Conservation (phyloP, 306 rosid genomes). For the Urtica urens region DNA sequence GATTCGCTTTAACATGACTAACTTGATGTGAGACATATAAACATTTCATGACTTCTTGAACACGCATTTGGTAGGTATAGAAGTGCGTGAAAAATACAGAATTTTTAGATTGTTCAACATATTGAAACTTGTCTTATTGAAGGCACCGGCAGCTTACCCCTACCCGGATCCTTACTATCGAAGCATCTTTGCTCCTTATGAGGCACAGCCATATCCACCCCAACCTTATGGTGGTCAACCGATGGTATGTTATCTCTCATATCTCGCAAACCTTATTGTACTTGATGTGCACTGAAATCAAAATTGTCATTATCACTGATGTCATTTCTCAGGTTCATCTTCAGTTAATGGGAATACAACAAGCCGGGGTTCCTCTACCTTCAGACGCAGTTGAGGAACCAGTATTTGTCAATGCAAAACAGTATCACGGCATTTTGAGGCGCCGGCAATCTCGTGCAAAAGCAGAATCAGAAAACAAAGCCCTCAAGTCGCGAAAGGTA, state of each 20-base stretch:
- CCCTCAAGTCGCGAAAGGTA: conserved; percentile 73
- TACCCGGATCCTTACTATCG: conserved; percentile 92
- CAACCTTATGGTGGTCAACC: conserved; percentile 85
- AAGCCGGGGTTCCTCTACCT: conserved; percentile 88
- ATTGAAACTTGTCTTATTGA: conserved; percentile 26
- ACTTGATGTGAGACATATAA: too few relatives aligned
- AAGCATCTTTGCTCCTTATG: conserved; percentile 93
- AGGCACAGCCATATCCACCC: conserved; percentile 65
- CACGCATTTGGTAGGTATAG: too few relatives aligned
- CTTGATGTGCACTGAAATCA: conserved; percentile 6
- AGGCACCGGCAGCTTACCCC: conserved; percentile 76
- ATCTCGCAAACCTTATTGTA: too few relatives aligned
- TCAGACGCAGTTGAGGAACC: conserved; percentile 92
- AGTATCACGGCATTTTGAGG: conserved; percentile 86
- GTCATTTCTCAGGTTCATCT: conserved; percentile 51
- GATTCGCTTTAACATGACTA: too few relatives aligned
- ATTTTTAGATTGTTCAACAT: conserved; percentile 9
- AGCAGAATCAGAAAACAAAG: conserved; percentile 91
- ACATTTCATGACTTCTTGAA: too few relatives aligned
- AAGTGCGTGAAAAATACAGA: not conserved
- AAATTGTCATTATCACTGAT: conserved; percentile 10
- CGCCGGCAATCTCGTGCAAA: conserved; percentile 92
- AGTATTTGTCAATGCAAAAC: conserved; percentile 90
- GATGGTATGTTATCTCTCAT: conserved; percentile 36
- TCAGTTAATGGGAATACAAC: conserved; percentile 95